Percentiles rank a stretch among this genome's conserved stretches.
Conservation (phyloP, 108 stramenopile species). For the Cyclotella choctawhatcheeana region DNA sequence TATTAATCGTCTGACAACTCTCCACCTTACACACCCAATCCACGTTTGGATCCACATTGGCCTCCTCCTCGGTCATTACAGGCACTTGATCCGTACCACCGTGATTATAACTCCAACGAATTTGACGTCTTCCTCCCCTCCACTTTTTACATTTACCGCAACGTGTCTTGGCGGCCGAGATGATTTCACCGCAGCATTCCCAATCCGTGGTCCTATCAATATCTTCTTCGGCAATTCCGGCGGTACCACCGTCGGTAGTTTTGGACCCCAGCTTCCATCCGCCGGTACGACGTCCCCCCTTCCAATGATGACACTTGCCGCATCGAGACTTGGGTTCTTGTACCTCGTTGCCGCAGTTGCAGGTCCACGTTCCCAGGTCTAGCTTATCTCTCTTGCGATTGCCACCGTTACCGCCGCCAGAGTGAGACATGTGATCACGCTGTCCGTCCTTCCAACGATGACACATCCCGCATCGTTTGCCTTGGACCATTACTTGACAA, state of each 20-base stretch:
- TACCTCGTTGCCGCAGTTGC: constrained; percentile 25
- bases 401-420: no score
- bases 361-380: constrained; percentile 30
- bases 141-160: constrained; percentile 39
- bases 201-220: constrained; percentile 28
- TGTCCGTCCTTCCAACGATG: constrained; percentile 24
- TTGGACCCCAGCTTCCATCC: constrained; percentile 21
- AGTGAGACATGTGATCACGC: no score
- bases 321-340: constrained; percentile 19
- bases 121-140: constrained; percentile 30
- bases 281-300: constrained; percentile 20
- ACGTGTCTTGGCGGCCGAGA: constrained; percentile 15
- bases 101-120: constrained; percentile 10
- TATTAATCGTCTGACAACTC: constrained; percentile 24
- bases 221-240: constrained; percentile 1
- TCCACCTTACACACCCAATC: constrained; percentile 28
- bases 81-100: neutral
- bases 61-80: neutral
- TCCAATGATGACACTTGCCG: constrained; percentile 39
- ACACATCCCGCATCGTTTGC: constrained; percentile 20
- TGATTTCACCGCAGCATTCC: constrained; percentile 24
- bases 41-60: neutral
- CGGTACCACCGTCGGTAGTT: neutral
- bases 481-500: constrained; percentile 5
- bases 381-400: no score